Evolutionary conservation across 179 eudicot species (phyloP), one percentile per base, ranked within the genome.

Genomic region (Patellifolia procumbens): DNA sequence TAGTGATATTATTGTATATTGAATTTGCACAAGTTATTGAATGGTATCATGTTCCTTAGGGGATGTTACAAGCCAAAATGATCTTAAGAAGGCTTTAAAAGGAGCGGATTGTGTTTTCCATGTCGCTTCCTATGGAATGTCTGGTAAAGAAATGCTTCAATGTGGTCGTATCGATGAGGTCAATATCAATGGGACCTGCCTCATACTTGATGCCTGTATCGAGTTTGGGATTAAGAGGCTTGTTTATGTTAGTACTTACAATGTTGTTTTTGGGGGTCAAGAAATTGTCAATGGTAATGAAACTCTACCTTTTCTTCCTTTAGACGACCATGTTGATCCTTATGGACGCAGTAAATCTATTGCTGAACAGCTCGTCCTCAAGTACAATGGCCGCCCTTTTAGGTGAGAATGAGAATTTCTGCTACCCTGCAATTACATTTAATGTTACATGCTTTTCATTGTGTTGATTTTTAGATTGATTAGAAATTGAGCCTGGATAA

Each of bases 141-240:
- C 97, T 7, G 98, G 98, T 42, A 92, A 94, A 81, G 94, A 94
- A 80, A 92, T 92, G 98, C 90, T 94, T 73, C 98, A 92, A 82
- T 85, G 69, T 83, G 90, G 93, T 28, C 93, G 91, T 58, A 83
- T 94, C 11, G 94, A 91, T 79, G 83, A 84, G 43, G 85, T 92
- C n/a, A 94, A 94, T 76, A 89, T 94, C 20, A 86, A 84, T 63
- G 98, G 97, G 26, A 94, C 97, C 32, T 89, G 91, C 74, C 89
- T 86, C 75, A 69, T 94, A 42, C 29, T 94, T 55, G 97, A 94
- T 78, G 85, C 97, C 28, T 94, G 98, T 83, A 68, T 85, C 63
- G 87, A 91, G 46, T 73, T 85, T 55, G 93, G 88, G 72, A 78
- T 94, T 65, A 83, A 79, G 80, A 89, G 98, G 88, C 92, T 94